phyloP scores from a whole-genome alignment of 768 basidiomycete species.

The Podaxis mareebaensis region DNA sequence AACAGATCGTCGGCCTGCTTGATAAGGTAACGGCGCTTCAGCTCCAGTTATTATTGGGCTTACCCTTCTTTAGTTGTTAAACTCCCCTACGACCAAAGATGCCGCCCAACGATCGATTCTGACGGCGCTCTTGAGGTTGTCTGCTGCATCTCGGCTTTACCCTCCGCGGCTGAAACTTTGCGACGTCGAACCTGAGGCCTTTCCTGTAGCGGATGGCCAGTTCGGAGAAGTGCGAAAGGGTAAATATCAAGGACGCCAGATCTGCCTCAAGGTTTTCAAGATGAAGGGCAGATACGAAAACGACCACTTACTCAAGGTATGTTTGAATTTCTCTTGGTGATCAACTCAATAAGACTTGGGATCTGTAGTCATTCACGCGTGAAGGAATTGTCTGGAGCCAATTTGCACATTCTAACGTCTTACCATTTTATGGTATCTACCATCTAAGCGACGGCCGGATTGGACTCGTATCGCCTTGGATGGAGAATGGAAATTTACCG shows the following conservation, averaged over 20 bases:
- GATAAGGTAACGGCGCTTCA: not conserved
- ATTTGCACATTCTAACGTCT: slow-evolving; percentile 7
- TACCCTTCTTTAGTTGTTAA: no score
- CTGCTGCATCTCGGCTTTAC: not conserved
- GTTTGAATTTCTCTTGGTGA: not conserved
- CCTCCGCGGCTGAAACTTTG: not conserved
- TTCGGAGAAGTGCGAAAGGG: slow-evolving; percentile 31
- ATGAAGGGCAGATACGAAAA: slow-evolving; percentile 22
- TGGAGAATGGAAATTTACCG: slow-evolving; percentile 16
- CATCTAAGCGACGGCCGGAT: not conserved
- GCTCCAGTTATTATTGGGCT: no score
- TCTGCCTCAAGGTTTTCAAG: slow-evolving; percentile 27
- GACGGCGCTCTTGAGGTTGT: slow-evolving; percentile 1
- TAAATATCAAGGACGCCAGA: slow-evolving; percentile 17
- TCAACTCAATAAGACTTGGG: not conserved
- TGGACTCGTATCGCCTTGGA: slow-evolving; percentile 19
- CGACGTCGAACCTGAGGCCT: not conserved
- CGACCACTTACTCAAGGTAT: slow-evolving; percentile 23
- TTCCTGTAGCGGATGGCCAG: not conserved
- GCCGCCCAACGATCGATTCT: not conserved
- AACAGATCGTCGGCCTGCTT: not conserved
- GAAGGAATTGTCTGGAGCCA: slow-evolving; percentile 19
- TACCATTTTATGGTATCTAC: slow-evolving; percentile 18
- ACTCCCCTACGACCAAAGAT: not conserved
- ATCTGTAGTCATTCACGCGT: slow-evolving; percentile 1